These are phyloP conservation scores for Stephanodiscus triporus DNA, from an alignment of 108 stramenopile species.

Conservation along the genomic window DNA sequence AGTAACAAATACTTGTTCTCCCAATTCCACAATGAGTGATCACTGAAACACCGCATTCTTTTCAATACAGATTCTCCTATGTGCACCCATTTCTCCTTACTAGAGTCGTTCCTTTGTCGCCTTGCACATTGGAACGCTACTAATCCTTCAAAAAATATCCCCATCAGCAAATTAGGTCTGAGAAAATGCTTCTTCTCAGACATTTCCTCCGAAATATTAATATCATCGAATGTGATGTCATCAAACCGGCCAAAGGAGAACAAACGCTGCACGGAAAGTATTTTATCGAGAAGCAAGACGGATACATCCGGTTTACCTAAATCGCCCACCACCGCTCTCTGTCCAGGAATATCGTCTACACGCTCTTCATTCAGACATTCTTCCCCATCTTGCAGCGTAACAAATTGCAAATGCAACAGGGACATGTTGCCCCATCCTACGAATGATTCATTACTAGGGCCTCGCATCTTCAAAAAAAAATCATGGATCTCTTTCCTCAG, in stretches of 20 bases:
- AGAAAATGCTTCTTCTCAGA: not conserved
- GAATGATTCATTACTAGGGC: not conserved
- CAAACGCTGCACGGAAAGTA: not conserved
- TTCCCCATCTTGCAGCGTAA: not conserved
- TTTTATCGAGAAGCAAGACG: not conserved
- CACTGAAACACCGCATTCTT: not conserved
- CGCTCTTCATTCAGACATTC: not conserved
- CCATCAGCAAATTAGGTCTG: not conserved
- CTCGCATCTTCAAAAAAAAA: constrained; percentile 5
- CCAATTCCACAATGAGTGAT: constrained; percentile 11
- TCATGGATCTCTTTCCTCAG: constrained; percentile 10
- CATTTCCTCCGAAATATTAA: not conserved
- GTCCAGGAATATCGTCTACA: not conserved
- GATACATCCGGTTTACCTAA: not conserved
- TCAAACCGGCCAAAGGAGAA: constrained; percentile 13
- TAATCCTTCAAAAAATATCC: constrained; percentile 15
- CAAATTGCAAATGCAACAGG: not conserved
- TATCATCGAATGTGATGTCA: not conserved
- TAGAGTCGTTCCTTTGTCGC: not conserved
- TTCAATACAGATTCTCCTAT: not conserved
- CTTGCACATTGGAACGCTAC: constrained; percentile 5
- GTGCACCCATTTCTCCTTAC: not conserved
- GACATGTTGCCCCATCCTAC: not conserved
- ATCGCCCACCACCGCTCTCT: not conserved
- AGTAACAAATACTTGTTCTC: constrained; percentile 9